Evolutionary conservation across 768 basidiomycete genomes (phyloP).

Genomic region (Suillus clintonianus): DNA sequence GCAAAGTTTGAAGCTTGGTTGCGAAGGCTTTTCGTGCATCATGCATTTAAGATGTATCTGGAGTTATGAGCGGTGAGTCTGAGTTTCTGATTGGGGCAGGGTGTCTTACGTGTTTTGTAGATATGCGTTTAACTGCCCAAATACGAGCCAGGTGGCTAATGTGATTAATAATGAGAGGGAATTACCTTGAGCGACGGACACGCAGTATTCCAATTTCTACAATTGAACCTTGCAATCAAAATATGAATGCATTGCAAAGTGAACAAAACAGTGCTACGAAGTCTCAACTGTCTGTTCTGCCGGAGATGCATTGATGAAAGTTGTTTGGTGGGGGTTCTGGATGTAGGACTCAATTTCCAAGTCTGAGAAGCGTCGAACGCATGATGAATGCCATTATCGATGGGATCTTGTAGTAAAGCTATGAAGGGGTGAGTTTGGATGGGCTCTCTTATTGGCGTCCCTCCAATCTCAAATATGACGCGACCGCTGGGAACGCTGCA

Average conservation of each 20-base stretch:
- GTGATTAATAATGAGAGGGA: constrained; percentile 70
- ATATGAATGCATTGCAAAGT: background rate
- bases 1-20: constrained; percentile 55
- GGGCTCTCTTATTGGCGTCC: constrained; percentile 60
- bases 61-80: constrained; percentile 67
- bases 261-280: constrained; percentile 4
- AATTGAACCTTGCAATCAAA: background rate
- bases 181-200: constrained; percentile 49
- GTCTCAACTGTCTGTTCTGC: constrained; percentile 6
- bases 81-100: background rate
- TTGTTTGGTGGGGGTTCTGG: constrained; percentile 21
- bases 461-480: constrained; percentile 93
- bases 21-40: constrained; percentile 55
- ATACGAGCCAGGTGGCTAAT: constrained; percentile 74
- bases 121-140: constrained; percentile 76
- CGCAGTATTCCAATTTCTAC: background rate
- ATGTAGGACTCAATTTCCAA: too few species aligned
- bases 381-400: constrained; percentile 85
- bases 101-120: constrained; percentile 33
- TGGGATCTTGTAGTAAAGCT: constrained; percentile 91
- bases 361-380: constrained; percentile 53
- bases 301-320: background rate
- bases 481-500: constrained; percentile 81
- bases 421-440: background rate
- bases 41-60: constrained; percentile 65